phyloP scores from a whole-genome alignment of 345 rosid genomes.

The Syzygium jambos region DNA sequence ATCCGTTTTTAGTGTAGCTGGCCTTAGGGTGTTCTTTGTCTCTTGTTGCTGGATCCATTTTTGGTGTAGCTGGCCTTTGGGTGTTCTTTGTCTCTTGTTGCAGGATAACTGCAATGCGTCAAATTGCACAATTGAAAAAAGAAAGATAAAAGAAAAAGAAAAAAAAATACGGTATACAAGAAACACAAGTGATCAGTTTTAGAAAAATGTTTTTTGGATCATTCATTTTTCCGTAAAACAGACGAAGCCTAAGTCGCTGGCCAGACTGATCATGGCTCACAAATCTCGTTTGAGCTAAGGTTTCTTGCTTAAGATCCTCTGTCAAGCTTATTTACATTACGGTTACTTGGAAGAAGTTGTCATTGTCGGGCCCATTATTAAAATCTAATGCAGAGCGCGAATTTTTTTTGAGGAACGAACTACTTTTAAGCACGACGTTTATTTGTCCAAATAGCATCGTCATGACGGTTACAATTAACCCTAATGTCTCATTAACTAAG shows the following conservation, averaged over 20 bases:
- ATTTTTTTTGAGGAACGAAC: too few relatives aligned
- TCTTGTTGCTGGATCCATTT: neutral
- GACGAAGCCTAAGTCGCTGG: fast-evolving
- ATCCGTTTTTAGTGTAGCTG: neutral
- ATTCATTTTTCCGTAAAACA: neutral
- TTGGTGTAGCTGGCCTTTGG: neutral
- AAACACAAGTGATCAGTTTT: neutral
- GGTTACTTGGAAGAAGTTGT: too few relatives aligned
- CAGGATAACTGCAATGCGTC: neutral
- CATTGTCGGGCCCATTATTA: too few relatives aligned
- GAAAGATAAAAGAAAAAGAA: neutral
- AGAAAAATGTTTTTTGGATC: neutral
- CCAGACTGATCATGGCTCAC: neutral
- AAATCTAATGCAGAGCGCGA: too few relatives aligned
- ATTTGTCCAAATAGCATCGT: neutral
- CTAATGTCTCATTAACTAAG: neutral
- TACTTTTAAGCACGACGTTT: neutral
- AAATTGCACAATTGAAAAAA: neutral
- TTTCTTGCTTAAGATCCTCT: neutral
- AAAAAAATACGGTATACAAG: neutral
- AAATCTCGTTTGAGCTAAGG: neutral
- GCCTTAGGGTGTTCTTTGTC: neutral
- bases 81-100: neutral
- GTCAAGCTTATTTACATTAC: too few relatives aligned
- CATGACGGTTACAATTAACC: too few relatives aligned